Evolutionary conservation across 1,139 yeast genomes (phyloP).

Genomic region (Entelexis paramagnoliae): DNA sequence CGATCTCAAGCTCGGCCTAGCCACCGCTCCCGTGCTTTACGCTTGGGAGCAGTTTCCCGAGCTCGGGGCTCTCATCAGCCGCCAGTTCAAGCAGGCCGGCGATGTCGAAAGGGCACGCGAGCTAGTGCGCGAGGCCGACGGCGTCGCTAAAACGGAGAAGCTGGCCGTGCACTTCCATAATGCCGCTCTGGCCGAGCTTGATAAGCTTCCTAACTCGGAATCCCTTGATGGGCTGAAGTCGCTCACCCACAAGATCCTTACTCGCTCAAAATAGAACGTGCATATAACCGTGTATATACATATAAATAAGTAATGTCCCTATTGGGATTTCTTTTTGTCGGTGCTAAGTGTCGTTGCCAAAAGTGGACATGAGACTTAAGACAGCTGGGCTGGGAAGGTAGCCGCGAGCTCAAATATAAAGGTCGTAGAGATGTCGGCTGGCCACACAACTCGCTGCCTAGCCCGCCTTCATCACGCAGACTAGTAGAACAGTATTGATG

Average conservation of each 20-base stretch:
- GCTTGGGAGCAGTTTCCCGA: conserved; percentile 89
- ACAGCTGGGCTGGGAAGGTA: conserved; percentile 5
- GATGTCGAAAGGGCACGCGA: conserved; percentile 72
- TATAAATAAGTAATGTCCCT: neutral
- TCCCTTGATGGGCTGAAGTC: conserved; percentile 81
- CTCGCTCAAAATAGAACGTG: conserved; percentile 52
- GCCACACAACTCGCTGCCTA: neutral
- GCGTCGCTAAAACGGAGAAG: conserved; percentile 63
- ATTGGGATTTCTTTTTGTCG: neutral
- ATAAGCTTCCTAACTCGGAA: conserved; percentile 69
- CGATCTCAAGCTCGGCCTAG: conserved; percentile 83
- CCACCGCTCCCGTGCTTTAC: conserved; percentile 90
- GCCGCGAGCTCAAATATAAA: neutral
- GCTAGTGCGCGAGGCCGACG: conserved; percentile 61
- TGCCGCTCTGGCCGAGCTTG: conserved; percentile 60
- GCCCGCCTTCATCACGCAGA: neutral
- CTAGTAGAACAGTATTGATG: neutral
- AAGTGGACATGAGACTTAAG: neutral
- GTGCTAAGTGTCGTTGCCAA: neutral
- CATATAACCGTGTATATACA: neutral
- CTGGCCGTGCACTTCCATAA: conserved; percentile 72
- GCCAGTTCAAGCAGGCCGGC: conserved; percentile 72
- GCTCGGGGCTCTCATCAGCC: conserved; percentile 67
- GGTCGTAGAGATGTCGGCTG: neutral
- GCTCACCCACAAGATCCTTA: conserved; percentile 70